A percentile compares a stretch with the other conserved stretches of the same genome.
These are phyloP conservation scores for Salvia sclarea DNA, from an alignment of 305 asterid species.

Conservation along the genomic window DNA sequence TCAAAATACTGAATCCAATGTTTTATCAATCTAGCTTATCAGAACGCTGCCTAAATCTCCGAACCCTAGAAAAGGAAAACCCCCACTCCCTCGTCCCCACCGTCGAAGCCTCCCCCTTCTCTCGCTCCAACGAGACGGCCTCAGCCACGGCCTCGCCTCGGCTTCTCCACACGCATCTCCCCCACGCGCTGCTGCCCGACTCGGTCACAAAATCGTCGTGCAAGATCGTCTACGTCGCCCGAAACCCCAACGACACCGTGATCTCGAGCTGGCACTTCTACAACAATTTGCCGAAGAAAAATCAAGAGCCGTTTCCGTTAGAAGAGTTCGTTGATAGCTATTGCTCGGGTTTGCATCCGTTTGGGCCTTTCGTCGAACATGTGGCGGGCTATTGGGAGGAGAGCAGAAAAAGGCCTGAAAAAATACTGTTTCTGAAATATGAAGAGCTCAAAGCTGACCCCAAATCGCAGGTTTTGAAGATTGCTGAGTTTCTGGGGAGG, in stretches of 20 bases:
- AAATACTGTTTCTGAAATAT: background rate
- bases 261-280: background rate
- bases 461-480: background rate
- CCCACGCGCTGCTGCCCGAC: background rate
- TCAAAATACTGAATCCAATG: no score
- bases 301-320: no score
- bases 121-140: no score
- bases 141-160: background rate
- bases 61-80: no score
- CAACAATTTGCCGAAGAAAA: no score
- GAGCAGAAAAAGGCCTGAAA: background rate
- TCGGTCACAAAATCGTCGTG: background rate
- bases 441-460: background rate
- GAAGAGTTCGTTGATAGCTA: no score
- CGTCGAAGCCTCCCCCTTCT: background rate
- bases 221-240: constrained; percentile 3
- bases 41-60: no score
- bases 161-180: constrained; percentile 24
- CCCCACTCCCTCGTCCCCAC: constrained; percentile 14
- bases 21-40: no score
- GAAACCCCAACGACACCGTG: constrained; percentile 5
- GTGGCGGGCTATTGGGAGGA: no score
- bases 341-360: no score
- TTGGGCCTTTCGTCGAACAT: no score
- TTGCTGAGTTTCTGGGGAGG: background rate